Evolutionary conservation across 768 basidiomycete species (phyloP).

Genomic region (Pulveroboletus sp.): DNA sequence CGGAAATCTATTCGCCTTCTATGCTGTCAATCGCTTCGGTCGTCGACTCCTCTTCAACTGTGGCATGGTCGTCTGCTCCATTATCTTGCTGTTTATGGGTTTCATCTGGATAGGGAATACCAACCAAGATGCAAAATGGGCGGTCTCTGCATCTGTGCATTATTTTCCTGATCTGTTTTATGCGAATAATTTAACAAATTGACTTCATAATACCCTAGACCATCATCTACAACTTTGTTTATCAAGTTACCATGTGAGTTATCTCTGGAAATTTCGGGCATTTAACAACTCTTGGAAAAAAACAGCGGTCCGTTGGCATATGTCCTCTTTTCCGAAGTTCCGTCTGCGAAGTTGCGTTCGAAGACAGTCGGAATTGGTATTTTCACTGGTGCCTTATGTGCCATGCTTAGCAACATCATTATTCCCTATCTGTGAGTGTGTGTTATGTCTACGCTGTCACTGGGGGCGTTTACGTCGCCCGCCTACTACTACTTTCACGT

Average conservation of each 20-base stretch:
- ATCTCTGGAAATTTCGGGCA: neutral
- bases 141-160: constrained; percentile 24
- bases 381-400: constrained; percentile 23
- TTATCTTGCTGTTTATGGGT: constrained; percentile 25
- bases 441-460: neutral
- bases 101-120: constrained; percentile 24
- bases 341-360: constrained; percentile 30
- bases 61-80: constrained; percentile 24
- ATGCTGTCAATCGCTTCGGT: constrained; percentile 22
- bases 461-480: no score
- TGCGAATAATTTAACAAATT: no score
- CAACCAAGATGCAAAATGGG: constrained; percentile 18
- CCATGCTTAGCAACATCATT: constrained; percentile 23
- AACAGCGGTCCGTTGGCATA: constrained; percentile 26
- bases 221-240: constrained; percentile 31
- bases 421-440: constrained; percentile 28
- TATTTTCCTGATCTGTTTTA: neutral
- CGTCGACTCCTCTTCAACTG: constrained; percentile 28
- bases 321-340: constrained; percentile 28
- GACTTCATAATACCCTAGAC: constrained; percentile 22
- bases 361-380: constrained; percentile 29
- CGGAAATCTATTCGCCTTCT: constrained; percentile 27
- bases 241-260: constrained; percentile 27
- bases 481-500: no score
- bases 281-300: neutral